A percentile compares a stretch with the other conserved stretches of the same genome.
Evolutionary conservation across 805 yeast genomes (phyloP).

Genomic region (Saccharomyces eubayanus): DNA sequence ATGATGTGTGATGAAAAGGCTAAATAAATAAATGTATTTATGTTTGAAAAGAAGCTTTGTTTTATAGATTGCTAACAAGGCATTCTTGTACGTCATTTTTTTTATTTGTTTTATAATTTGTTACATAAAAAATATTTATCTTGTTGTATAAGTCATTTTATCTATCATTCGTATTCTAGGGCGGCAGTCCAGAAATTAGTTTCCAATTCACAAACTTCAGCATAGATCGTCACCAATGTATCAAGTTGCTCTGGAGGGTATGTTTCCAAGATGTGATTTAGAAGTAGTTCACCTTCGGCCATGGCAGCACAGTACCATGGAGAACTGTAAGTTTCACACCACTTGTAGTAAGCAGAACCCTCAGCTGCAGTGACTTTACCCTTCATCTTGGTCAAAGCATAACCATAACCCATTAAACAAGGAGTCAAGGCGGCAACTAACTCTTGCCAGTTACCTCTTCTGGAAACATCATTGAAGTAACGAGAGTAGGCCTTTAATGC

Average conservation of each 20-base stretch:
- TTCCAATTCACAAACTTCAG: constrained; percentile 52
- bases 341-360: constrained; percentile 31
- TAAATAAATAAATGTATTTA: neutral
- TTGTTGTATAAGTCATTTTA: neutral
- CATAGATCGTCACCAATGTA: constrained; percentile 49
- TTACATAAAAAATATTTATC: neutral
- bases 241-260: constrained; percentile 40
- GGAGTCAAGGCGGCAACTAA: constrained; percentile 65
- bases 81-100: neutral
- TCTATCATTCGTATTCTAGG: constrained; percentile 10
- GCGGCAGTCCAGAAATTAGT: constrained; percentile 60
- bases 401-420: constrained; percentile 63
- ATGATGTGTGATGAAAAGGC: neutral
- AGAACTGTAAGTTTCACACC: constrained; percentile 58
- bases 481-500: constrained; percentile 57
- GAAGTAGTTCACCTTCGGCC: constrained; percentile 38
- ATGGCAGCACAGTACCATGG: constrained; percentile 52
- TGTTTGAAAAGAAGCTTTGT: neutral
- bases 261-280: constrained; percentile 38
- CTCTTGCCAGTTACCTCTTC: constrained; percentile 51
- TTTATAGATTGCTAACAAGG: neutral
- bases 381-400: constrained; percentile 39
- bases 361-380: constrained; percentile 27
- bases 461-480: constrained; percentile 47
- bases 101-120: neutral